Base-by-base conservation (phyloP, 225 moss, liverwort and hornwort genomes). In the Polytrichum formosum region DNA sequence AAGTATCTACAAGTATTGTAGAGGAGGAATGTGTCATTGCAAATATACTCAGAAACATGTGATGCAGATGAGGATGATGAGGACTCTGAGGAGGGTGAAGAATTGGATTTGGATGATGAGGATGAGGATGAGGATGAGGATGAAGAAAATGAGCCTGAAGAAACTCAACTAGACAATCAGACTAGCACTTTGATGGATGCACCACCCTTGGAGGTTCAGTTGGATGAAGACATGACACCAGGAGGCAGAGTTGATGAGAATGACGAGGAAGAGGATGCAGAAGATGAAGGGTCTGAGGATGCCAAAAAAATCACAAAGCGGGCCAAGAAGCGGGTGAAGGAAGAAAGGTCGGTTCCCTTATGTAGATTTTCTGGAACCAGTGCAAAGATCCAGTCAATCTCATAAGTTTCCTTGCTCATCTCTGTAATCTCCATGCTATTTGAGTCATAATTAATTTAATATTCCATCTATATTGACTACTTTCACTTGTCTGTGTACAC, bases 161-260 rank as follows among this genome's bases (percentile, higher is more conserved):
- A 73, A 61, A 75, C 72, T 70, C 53, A 76, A 66, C 28, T 80
- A 20, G 65, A 65, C 23, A 28, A 74, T 53, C 71, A 56, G 18
- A 78, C 69, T 70, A 7, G 33, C 18, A 70, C 78, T 26, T 68
- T 82, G 53, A 69, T 13, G 65, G 46, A 46, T 46, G 89, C 84
- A 53, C 90, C 87, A 80, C 78, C 96, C 28, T 80, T 96, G 69
- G 85, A 93, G 77, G 96, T 96, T 67, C 81, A 96, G 61, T 80
- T 96, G 78, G 91, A 93, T 67, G 46, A 75, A 27, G 92, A 89
- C 3, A 60, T 76, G 64, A 73, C 78, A 56, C 63, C 72, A 25
- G 64, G 30, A 28, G 71, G 76, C 5, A 17, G 18, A 21, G 67
- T 25, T 56, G 72, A 46, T 54, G 72, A 65, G 53, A 77, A 70